Conservation (phyloP, 1,139 yeast species). For the Yamadazyma oceani region DNA sequence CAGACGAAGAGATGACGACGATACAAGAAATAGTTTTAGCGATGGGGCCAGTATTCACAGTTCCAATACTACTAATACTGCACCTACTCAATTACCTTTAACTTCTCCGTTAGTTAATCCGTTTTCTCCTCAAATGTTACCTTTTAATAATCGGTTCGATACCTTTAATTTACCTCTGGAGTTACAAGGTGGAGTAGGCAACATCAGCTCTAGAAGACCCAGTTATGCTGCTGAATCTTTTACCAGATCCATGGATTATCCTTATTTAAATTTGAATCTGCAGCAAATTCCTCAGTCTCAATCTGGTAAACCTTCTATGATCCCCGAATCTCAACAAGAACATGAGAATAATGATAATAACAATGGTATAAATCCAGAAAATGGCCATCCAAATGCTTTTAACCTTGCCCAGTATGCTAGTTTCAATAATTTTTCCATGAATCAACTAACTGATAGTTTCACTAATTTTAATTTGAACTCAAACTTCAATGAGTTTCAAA, state of each 20-base stretch:
- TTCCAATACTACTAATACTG: slow-evolving; percentile 4
- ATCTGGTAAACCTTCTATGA: slow-evolving; percentile 2
- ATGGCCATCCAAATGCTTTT: slow-evolving; percentile 1
- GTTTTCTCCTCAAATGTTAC: slow-evolving; percentile 14
- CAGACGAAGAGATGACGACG: slow-evolving; percentile 1
- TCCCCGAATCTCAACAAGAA: not conserved
- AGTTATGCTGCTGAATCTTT: slow-evolving; percentile 63
- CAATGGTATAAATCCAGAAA: not conserved
- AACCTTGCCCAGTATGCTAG: slow-evolving; percentile 17
- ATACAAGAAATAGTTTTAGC: slow-evolving; percentile 1
- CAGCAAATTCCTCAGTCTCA: slow-evolving; percentile 6
- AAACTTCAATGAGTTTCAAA: slow-evolving; percentile 41
- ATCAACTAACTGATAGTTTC: slow-evolving; percentile 36
- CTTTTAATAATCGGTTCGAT: slow-evolving; percentile 16
- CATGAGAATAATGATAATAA: too few relatives aligned
- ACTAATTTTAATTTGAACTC: slow-evolving; percentile 36
- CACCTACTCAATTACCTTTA: slow-evolving; percentile 11
- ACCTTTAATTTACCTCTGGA: slow-evolving; percentile 55
- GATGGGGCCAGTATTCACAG: slow-evolving; percentile 5
- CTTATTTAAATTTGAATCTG: slow-evolving; percentile 10
- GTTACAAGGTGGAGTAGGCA: slow-evolving; percentile 64
- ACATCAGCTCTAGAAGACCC: slow-evolving; percentile 62
- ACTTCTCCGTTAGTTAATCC: slow-evolving; percentile 17
- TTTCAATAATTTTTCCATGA: slow-evolving; percentile 20
- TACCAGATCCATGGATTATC: slow-evolving; percentile 31